Evolutionary conservation across 805 yeast species (phyloP).

Genomic region (Yarrowia osloensis): DNA sequence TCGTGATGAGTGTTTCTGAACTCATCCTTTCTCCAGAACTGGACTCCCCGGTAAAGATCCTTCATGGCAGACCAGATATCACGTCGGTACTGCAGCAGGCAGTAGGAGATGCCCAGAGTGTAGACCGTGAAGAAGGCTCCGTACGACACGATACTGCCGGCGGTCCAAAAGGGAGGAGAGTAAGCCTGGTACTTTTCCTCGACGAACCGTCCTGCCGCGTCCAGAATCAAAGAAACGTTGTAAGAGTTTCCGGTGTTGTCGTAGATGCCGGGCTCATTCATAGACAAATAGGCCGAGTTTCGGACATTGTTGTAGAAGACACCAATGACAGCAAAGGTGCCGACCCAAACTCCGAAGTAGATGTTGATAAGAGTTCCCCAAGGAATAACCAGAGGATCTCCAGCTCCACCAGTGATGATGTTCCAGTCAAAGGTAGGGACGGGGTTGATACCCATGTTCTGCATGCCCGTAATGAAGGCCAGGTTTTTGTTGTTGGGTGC

Average conservation of each 20-base stretch:
- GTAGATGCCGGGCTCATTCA: slow-evolving; percentile 54
- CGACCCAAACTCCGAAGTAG: slow-evolving; percentile 31
- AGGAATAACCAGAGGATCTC: slow-evolving; percentile 32
- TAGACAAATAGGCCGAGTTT: slow-evolving; percentile 61
- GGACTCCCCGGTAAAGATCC: not conserved
- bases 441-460: slow-evolving; percentile 45
- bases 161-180: slow-evolving; percentile 57
- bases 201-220: slow-evolving; percentile 43
- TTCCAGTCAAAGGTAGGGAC: slow-evolving; percentile 49
- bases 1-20: not conserved
- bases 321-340: slow-evolving; percentile 46
- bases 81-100: slow-evolving; percentile 3
- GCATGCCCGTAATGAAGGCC: slow-evolving; percentile 63
- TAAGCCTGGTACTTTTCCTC: slow-evolving; percentile 53
- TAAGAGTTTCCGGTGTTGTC: slow-evolving; percentile 54
- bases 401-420: slow-evolving; percentile 36
- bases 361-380: slow-evolving; percentile 29
- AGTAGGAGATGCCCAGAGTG: slow-evolving; percentile 7
- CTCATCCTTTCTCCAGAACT: not conserved
- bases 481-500: slow-evolving; percentile 54
- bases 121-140: slow-evolving; percentile 2
- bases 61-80: not conserved
- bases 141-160: not conserved
- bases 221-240: slow-evolving; percentile 50
- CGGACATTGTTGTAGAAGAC: slow-evolving; percentile 54